Evolutionary conservation across 495 filamentous ascomycete species (phyloP), one percentile per base, ranked within the genome.

Genomic region (Tuber calosporum): DNA sequence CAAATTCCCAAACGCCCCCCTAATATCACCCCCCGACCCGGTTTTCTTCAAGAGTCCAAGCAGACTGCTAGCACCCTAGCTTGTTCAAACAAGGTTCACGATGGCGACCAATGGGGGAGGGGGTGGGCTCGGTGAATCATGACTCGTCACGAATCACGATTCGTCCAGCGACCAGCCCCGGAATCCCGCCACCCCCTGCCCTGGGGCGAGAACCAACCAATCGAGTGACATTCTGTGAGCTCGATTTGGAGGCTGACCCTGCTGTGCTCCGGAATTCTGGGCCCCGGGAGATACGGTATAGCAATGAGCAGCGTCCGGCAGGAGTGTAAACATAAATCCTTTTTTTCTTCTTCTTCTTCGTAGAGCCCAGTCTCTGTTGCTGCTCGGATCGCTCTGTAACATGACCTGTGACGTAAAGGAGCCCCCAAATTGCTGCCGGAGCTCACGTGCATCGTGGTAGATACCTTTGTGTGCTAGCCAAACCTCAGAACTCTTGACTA

Each of bases 191-290:
- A 34, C 30, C 53, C 26, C 53, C 26, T 62, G 26, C n/a, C 26
- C 17, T 62, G 26, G 26, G 26, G 26, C 0, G 26, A 30, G n/a
- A 34, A 15, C 4, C 13, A 19, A 13, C 53, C 53, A 62, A 62
- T 62, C 53, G 53, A 62, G 53, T 62, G 53, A 62, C 53, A 62
- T 62, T 5, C 53, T 26, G 53, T 62, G 53, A 62, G 53, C 53
- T 62, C 9, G 3, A 62, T 26, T 30, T 13, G 26, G 53, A 17
- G 26, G 53, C 53, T 34, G 53, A 3, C 26, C 26, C 45, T n/a
- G 45, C 45, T 15, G 53, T 62, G 8, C 8, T 34, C 53, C 26
- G 53, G 53, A 2, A 34, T 62, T 62, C 13, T 62, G 53, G 53
- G 30, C 15, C 6, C 26, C 30, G 53, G 26, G 15, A 5, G 53